A percentile compares a stretch with the other conserved stretches of the same genome.
Evolutionary conservation across 1,284 basidiomycete species (phyloP).

Genomic region (Tremellales sp.): DNA sequence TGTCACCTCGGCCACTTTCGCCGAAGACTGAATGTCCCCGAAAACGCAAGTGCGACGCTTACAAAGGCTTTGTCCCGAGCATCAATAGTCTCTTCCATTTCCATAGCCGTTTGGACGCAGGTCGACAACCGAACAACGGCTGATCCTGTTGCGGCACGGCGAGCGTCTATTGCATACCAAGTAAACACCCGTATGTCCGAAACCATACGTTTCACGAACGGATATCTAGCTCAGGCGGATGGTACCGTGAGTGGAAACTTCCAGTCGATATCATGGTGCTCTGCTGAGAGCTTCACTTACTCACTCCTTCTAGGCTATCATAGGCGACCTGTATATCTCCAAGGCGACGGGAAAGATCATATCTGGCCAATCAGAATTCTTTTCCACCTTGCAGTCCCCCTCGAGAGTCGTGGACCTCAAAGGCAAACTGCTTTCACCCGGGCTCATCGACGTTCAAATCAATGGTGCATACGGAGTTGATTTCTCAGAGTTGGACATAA

Average conservation of each 20-base stretch:
- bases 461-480: constrained; percentile 85
- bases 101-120: too few species aligned
- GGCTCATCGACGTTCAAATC: constrained; percentile 68
- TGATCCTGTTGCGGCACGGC: too few species aligned
- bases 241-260: constrained; percentile 50
- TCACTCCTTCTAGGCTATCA: constrained; percentile 55
- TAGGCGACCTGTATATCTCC: constrained; percentile 36
- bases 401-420: constrained; percentile 45
- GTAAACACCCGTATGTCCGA: constrained; percentile 20
- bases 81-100: too few species aligned
- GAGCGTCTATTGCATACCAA: too few species aligned
- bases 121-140: too few species aligned
- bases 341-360: constrained; percentile 30
- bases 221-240: constrained; percentile 68
- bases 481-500: constrained; percentile 61
- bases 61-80: too few species aligned
- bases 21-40: too few species aligned
- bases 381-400: constrained; percentile 13
- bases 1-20: too few species aligned
- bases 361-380: constrained; percentile 33
- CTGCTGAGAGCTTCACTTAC: constrained; percentile 1
- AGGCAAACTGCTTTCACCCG: constrained; percentile 70
- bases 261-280: constrained; percentile 1
- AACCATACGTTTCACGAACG: constrained; percentile 78
- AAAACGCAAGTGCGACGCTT: too few species aligned